A percentile compares a stretch with the other conserved stretches of the same genome.
These are phyloP conservation scores for Mucor irregularis DNA, from an alignment of 371 early-diverging fungal species.

Conservation along the genomic window DNA sequence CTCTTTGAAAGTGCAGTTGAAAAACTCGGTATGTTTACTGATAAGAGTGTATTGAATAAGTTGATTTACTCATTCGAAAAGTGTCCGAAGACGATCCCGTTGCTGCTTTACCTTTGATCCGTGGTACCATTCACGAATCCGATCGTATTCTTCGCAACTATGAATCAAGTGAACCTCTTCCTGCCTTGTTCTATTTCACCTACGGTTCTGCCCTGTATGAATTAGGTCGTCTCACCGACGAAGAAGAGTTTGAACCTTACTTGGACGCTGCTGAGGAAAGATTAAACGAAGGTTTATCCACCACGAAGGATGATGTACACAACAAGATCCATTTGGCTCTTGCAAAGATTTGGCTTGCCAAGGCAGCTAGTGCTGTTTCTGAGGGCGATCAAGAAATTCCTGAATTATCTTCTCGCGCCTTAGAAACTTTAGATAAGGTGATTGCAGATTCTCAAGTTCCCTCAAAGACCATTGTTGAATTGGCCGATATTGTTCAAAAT, in stretches of 20 bases:
- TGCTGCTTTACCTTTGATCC: conserved; percentile 43
- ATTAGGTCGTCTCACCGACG: conserved; percentile 44
- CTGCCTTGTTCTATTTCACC: conserved; percentile 52
- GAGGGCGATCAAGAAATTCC: conserved; percentile 24
- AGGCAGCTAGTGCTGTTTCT: conserved; percentile 32
- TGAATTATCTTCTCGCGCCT: conserved; percentile 24
- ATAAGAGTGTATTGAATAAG: no score
- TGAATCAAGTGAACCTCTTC: conserved; percentile 29
- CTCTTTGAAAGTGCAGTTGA: conserved; percentile 45
- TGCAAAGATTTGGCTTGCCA: conserved; percentile 42
- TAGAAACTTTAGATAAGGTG: conserved; percentile 24
- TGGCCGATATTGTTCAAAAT: conserved; percentile 14
- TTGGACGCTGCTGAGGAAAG: conserved; percentile 50
- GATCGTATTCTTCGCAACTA: conserved; percentile 65
- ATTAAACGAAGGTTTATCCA: conserved; percentile 19
- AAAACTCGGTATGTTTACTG: conserved; percentile 45
- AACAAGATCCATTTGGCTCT: conserved; percentile 34
- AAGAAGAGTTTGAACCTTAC: conserved; percentile 47
- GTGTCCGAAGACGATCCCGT: conserved; percentile 25
- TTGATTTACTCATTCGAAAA: no score
- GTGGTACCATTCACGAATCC: conserved; percentile 64
- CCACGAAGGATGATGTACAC: conserved; percentile 9
- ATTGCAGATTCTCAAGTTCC: not conserved
- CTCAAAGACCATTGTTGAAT: conserved; percentile 22
- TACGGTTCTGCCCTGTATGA: conserved; percentile 62